Evolutionary conservation across 768 basidiomycete species (phyloP), one percentile per base, ranked within the genome.

Genomic region (Lactarius hengduanensis): DNA sequence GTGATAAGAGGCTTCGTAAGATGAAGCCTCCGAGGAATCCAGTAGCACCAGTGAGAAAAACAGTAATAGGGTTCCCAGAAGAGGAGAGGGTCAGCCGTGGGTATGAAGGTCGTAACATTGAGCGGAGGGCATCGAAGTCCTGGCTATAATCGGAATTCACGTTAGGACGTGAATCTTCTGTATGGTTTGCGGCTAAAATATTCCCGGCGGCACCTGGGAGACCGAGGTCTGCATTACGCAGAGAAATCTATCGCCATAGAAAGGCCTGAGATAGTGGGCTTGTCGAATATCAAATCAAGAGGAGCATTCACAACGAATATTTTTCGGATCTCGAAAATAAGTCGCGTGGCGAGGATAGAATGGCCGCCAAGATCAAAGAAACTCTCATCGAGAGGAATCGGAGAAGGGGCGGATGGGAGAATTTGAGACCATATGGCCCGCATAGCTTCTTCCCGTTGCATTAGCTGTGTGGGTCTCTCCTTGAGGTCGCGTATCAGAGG

Each of bases 351-450:
- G 55, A 99, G 86, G 72, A 99, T 98, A 18, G 97, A 98, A 78
- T 99, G 97, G 8, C 97, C 97, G 57, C 97, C 97, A 53, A 98
- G 84, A 75, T 99, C 96, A 78, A 98, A 98, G 84, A 99, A 99
- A 75, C 86, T 93, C 73, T 98, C 96, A 74, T 98, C 90, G 11
- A 91, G 75, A 5, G 94, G 91, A 57, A 99, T 86, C 1, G 88
- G 84, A 9, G 84, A 80, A 0, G 93, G 88, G 6, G 92, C 81
- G 61, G 86, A 88, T 22, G 94, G 92, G 18, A 99, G 83, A 54
- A 98, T 84, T 59, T 75, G 80, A 1, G 85, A 75, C 96, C 96
- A 99, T 71, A 99, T 88, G n/a, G 80, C 81, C 70, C 88, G 88
- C 74, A 99, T 84, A 2, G 84, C 87, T 71, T 87, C 80, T 77